Evolutionary conservation across 2,329 filamentous ascomycete genomes (phyloP), one percentile per base, ranked within the genome.

Genomic region (Penicillium sp.): DNA sequence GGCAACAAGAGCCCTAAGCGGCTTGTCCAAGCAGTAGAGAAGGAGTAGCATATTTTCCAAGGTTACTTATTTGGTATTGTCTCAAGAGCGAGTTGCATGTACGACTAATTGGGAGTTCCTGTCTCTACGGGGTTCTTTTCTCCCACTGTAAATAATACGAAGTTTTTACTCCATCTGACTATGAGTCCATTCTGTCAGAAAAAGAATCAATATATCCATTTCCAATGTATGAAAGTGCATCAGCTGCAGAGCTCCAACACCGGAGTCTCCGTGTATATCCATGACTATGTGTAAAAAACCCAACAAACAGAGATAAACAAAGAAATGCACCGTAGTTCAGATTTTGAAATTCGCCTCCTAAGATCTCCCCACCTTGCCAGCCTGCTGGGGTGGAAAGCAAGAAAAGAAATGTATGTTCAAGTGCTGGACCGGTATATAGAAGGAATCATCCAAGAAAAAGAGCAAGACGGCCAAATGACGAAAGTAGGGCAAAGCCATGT

Each of bases 1-100:
- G 63, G 61, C 14, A 51, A 63, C 42, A 61, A 67, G 50, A 58
- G 56, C 27, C 50, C 54, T 29, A 58, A 64, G 56, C 54, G 56
- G 40, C 24, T 56, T 54, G 38, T 22, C 27, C n/a, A 48, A 24
- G 36, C 3, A 8, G 10, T 3, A 7, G 36, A 39, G 31, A 50
- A 48, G 41, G 22, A 48, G 5, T 46, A 48, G 21, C 13, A 42
- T 9, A 31, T 48, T 24, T 45, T 47, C 4, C n/a, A 21, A 6
- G 38, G 21, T 16, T 27, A 8, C 45, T 39, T 13, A 32, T 16
- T 47, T 51, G 9, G 9, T 13, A 16, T 45, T 5, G 5, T 31
- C 43, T 1, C 32, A 3, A 18, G 6, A 50, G 40, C 21, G 18
- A 38, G 6, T 13, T 29, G 6, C 41, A 40, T 49, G 50, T 49